Evolutionary conservation across 495 filamentous ascomycete species (phyloP).

Genomic region (Penicillium cataractarum): DNA sequence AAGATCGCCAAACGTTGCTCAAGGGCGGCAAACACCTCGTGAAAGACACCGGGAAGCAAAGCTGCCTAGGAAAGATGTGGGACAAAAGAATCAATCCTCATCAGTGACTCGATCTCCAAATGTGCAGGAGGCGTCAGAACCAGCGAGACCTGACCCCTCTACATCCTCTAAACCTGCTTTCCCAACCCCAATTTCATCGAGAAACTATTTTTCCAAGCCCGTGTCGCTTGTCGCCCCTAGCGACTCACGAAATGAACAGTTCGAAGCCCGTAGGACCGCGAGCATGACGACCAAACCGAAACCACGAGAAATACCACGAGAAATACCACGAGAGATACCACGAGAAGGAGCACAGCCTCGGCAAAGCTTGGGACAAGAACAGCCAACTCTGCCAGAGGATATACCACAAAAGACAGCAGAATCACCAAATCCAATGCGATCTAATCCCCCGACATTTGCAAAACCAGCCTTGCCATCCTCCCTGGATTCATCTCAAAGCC

Average conservation of each 20-base stretch:
- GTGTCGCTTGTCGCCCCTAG: neutral
- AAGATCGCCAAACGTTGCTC: neutral
- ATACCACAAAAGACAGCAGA: neutral
- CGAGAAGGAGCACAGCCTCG: neutral
- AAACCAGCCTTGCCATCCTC: constrained; percentile 1
- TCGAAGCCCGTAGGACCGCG: neutral
- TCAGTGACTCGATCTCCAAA: neutral
- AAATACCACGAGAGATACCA: neutral
- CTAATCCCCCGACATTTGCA: constrained; percentile 7
- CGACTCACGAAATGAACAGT: neutral
- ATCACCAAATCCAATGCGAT: neutral
- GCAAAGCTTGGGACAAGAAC: neutral
- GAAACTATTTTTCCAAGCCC: neutral
- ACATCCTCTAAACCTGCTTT: neutral
- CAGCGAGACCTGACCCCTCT: neutral
- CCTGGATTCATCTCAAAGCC: neutral
- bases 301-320: neutral
- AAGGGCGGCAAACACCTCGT: neutral
- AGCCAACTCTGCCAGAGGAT: neutral
- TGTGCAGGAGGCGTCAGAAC: neutral
- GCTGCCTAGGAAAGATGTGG: neutral
- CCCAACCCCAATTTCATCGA: neutral
- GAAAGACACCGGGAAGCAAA: neutral
- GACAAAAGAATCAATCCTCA: neutral
- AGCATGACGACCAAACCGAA: neutral